Percentiles rank a stretch among this genome's conserved stretches.
Evolutionary conservation across 805 yeast species (phyloP).

Genomic region (Saturnispora saitoi): DNA sequence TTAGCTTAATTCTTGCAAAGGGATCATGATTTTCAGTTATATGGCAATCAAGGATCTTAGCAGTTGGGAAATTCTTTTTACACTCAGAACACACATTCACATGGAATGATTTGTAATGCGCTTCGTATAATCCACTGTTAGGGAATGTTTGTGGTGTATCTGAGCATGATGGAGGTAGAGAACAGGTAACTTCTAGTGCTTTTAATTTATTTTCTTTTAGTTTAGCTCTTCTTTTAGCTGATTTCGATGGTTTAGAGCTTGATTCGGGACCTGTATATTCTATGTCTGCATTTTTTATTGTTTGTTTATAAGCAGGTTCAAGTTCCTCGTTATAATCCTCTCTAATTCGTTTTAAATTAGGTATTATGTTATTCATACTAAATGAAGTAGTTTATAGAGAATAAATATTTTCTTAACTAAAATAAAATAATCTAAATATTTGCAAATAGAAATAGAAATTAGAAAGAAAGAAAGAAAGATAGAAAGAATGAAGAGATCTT

Average conservation of each 20-base stretch:
- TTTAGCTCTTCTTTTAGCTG: background rate
- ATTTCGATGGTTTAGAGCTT: background rate
- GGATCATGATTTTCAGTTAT: conserved; percentile 48
- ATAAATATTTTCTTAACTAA: background rate
- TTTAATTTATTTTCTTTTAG: background rate
- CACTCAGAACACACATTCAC: conserved; percentile 32
- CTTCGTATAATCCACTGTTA: conserved; percentile 12
- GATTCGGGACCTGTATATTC: background rate
- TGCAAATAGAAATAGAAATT: background rate
- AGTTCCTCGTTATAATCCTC: conserved; percentile 10
- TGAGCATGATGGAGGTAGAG: conserved; percentile 20
- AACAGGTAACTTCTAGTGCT: conserved; percentile 13
- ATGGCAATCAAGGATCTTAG: conserved; percentile 36
- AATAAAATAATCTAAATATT: background rate
- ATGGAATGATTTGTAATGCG: conserved; percentile 23
- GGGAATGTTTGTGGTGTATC: conserved; percentile 12
- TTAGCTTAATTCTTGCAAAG: conserved; percentile 29
- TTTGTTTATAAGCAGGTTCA: background rate
- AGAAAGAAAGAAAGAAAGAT: background rate
- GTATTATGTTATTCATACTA: background rate
- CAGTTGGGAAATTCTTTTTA: conserved; percentile 35
- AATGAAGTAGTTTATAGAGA: background rate
- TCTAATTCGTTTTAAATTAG: conserved; percentile 8
- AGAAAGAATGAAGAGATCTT: background rate
- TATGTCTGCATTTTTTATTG: background rate